phyloP scores from a whole-genome alignment of 2,329 filamentous ascomycete genomes.

The Byssochlamys sp. region DNA sequence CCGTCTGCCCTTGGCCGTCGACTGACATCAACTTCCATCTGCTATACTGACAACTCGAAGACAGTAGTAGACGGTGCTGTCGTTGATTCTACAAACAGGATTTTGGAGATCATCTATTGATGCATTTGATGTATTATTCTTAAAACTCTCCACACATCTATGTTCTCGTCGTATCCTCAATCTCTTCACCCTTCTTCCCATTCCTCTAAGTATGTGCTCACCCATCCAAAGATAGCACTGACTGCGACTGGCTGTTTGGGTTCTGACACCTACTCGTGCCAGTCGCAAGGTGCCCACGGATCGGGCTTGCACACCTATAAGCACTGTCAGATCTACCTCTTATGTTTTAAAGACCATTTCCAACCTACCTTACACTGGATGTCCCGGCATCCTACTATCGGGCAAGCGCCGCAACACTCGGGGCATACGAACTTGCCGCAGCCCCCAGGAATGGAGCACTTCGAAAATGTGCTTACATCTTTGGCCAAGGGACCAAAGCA shows the following conservation, averaged over 20 bases:
- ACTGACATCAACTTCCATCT: not conserved
- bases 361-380: conserved; percentile 22
- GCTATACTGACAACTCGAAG: not conserved
- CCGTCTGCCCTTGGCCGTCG: conserved; percentile 27
- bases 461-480: conserved; percentile 23
- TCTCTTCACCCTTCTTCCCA: not conserved
- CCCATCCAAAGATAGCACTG: not conserved
- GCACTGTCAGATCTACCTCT: not conserved
- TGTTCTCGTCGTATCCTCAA: not conserved
- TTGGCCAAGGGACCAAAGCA: conserved; percentile 14
- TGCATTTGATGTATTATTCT: not conserved
- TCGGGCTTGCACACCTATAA: conserved; percentile 24
- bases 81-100: not conserved
- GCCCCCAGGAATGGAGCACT: conserved; percentile 20
- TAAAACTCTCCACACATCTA: not conserved
- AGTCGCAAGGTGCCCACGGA: conserved; percentile 24
- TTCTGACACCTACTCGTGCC: conserved; percentile 16
- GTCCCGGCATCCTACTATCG: conserved; percentile 22
- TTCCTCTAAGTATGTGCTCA: not conserved
- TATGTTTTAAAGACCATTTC: not conserved
- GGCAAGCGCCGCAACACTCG: conserved; percentile 26
- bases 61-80: not conserved
- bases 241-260: not conserved
- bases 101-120: not conserved
- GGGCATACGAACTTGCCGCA: conserved; percentile 26